Base-by-base conservation (phyloP, 1,284 basidiomycete genomes). In the Ganoderma leucocontextum region DNA sequence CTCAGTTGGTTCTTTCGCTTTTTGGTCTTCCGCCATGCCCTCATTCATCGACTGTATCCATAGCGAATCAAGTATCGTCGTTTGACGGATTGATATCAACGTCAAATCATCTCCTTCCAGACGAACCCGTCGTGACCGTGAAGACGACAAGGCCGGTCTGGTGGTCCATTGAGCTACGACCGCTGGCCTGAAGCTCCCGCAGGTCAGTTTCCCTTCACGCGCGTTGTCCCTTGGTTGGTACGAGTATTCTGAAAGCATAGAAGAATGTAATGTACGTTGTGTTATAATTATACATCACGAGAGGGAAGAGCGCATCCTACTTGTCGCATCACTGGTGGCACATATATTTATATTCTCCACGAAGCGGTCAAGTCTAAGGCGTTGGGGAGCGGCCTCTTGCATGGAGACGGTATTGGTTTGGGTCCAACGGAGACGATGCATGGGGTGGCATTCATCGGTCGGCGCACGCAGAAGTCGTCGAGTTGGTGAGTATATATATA, bases 71-170 rank as follows among this genome's bases (percentile, higher is more conserved):
- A 64, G 81, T 84, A 65, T 96, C 95, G 0, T 93, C 90, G 0
- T 93, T 98, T 68, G 89, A 91, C 57, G 93, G 94, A 0, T 76
- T 94, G 29, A 80, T 99, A 0, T 98, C 96, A 0, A 97, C 96
- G 0, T 97, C 95, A 0, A 99, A 99, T 76, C 95, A 97, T 74
- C 82, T 98, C 1, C 78, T 94, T 0, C 89, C 89, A 0, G 84
- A 85, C 7, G 85, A 92, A 70, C 76, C 81, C 5, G 77, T 81
- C 2, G 91, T 97, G 13, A 87, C 85, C 73, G 82, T 99, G 62
- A 87, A 87, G 75, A 98, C 96, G 0, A 88, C 92, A 33, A 87
- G 85, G 67, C 93, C 95, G 0, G 91, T 99, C 42, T 93, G 95
- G 86, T 99, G 96, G 96, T 77, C 77, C 9, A 78, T 78, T 65